Evolutionary conservation across 129 eudicot genomes (phyloP), one percentile per base, ranked within the genome.

Genomic region (Tagetes patula): DNA sequence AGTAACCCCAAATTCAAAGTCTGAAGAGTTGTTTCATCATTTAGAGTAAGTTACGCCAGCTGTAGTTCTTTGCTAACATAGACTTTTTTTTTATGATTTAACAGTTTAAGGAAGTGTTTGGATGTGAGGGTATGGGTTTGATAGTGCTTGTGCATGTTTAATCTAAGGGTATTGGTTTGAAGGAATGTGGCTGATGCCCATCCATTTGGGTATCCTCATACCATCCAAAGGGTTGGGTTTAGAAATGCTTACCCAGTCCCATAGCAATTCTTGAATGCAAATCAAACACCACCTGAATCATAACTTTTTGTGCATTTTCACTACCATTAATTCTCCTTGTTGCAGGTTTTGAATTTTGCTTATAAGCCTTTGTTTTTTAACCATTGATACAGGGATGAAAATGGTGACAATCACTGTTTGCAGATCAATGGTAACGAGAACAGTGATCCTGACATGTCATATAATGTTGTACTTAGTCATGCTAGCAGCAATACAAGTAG

Each of bases 311-410:
- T 48, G 64, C 78, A 64, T 27, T 64, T 59, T 13, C 5, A 40
- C 40, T 52, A 50, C 54, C 8, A 31, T 75, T 65, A 67, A 43
- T 67, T 13, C 45, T 41, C 37, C 31, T 10, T 74, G 46, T 62
- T 66, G 45, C 54, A 11, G 43, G 67, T 75, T 63, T 38, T 41
- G 66, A 68, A 67, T 75, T 66, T 32, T 40, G 65, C 54, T 53
- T 33, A 62, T 11, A 38, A 61, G 32, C 49, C 32, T 49, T 74
- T 13, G 68, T 34, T 56, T 67, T 27, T 27, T 67, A 42, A 68
- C 49, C 53, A 38, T 53, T 72, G 75, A 46, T 83, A 79, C 90
- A 89, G 92, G 56, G 79, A 64, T 38, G 74, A 74, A 81, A 72
- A 56, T 59, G 80, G 72, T 64, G 75, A 59, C 50, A 61, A 85